Conservation (phyloP, 2,329 filamentous ascomycete species). For the Apiospora kogelbergensis region DNA sequence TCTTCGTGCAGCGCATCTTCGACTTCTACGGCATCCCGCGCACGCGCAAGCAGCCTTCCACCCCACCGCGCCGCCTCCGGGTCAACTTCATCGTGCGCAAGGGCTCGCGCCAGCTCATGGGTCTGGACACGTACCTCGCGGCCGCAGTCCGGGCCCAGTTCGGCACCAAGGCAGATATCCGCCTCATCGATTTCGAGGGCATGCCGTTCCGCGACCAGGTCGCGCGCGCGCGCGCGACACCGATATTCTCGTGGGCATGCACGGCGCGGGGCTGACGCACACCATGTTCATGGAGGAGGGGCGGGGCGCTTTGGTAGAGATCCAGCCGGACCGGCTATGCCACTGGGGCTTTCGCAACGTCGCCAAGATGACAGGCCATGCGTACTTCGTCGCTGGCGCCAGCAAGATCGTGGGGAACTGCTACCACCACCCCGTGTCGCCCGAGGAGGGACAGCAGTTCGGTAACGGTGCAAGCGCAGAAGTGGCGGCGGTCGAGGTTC, state of each 20-base stretch:
- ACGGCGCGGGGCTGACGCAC: conserved; percentile 44
- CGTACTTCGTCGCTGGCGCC: conserved; percentile 38
- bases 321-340: conserved; percentile 35
- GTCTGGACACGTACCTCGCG: neutral
- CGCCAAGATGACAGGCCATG: conserved; percentile 35
- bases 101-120: neutral
- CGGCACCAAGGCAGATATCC: neutral
- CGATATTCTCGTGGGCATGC: conserved; percentile 42
- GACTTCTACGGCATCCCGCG: neutral
- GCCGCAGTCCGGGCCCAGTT: neutral
- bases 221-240: conserved; percentile 33
- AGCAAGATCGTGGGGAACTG: conserved; percentile 6
- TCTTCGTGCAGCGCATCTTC: neutral
- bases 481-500: neutral
- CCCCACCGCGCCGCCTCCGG: neutral
- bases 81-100: neutral
- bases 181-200: conserved; percentile 36
- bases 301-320: conserved; percentile 39
- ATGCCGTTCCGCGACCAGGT: conserved; percentile 39
- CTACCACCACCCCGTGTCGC: neutral
- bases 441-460: neutral
- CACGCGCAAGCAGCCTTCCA: neutral
- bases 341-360: conserved; percentile 43
- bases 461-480: too few relatives aligned
- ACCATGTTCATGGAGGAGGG: conserved; percentile 38